Percentiles rank a stretch among this genome's conserved stretches.
phyloP scores from a whole-genome alignment of 1,139 yeast species.

The Blastobotrys persicus region DNA sequence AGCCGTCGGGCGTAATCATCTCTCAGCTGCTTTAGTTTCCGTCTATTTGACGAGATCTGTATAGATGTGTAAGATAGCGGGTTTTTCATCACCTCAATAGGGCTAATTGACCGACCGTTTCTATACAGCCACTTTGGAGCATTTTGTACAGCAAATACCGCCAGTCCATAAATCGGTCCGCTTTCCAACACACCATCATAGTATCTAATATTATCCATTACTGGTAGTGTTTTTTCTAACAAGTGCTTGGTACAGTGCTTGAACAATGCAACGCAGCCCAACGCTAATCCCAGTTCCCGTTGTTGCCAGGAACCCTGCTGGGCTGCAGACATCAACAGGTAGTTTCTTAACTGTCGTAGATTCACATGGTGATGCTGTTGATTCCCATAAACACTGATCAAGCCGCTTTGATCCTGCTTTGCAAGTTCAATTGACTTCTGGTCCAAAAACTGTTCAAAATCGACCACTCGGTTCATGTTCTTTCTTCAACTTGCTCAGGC shows the following conservation, averaged over 20 bases:
- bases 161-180: conserved; percentile 26
- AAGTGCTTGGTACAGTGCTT: conserved; percentile 23
- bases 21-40: conserved; percentile 1
- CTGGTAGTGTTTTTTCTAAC: conserved; percentile 34
- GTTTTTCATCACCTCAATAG: not conserved
- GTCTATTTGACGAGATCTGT: not conserved
- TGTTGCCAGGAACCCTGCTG: not conserved
- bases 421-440: conserved; percentile 1
- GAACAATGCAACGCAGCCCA: conserved; percentile 1
- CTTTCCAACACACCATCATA: conserved; percentile 35
- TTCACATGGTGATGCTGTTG: not conserved
- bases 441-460: conserved; percentile 2
- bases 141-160: conserved; percentile 30
- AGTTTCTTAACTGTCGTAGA: not conserved
- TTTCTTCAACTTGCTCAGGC: not conserved
- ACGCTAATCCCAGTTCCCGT: conserved; percentile 1
- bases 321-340: not conserved
- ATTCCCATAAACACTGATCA: not conserved
- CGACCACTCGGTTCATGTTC: conserved; percentile 5
- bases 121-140: conserved; percentile 21
- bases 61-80: not conserved
- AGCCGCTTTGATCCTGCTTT: not conserved
- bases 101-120: not conserved
- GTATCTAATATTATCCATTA: conserved; percentile 34
- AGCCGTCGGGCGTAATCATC: not conserved